Evolutionary conservation across 306 rosid species (phyloP).

Genomic region (Betula pendula): DNA sequence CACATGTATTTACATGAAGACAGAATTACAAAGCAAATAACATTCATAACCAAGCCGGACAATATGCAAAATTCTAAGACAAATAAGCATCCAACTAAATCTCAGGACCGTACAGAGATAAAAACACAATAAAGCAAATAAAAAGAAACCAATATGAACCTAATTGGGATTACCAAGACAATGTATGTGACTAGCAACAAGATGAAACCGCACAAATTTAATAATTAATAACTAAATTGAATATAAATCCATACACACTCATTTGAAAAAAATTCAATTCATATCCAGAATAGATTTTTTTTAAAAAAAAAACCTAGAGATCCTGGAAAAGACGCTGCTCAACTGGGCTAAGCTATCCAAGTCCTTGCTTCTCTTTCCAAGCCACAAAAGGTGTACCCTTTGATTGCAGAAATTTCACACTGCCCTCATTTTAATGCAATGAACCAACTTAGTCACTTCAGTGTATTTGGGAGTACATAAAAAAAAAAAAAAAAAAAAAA

Average conservation of each 20-base stretch:
- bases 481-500: not conserved
- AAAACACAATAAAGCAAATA: not conserved
- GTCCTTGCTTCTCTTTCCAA: not conserved
- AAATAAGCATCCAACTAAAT: not conserved
- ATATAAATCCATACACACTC: not conserved
- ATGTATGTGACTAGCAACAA: not conserved
- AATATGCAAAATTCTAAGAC: not conserved
- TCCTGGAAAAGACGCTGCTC: not conserved
- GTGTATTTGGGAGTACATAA: not conserved
- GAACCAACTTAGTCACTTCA: not conserved
- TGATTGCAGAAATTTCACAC: not conserved
- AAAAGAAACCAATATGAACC: not conserved
- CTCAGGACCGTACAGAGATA: not conserved
- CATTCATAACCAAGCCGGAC: not conserved
- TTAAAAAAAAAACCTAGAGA: not conserved
- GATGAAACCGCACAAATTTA: not conserved
- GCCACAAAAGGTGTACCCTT: not conserved
- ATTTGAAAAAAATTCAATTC: not conserved
- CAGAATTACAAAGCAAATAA: not conserved
- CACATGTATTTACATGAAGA: not conserved
- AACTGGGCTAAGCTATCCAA: not conserved
- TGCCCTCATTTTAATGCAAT: not conserved
- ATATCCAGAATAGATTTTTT: not conserved
- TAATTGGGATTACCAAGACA: not conserved
- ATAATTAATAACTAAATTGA: not conserved